Percentiles rank a stretch among this genome's conserved stretches.
Evolutionary conservation across 2,329 filamentous ascomycete genomes (phyloP).

Genomic region (Botryotinia calthae): DNA sequence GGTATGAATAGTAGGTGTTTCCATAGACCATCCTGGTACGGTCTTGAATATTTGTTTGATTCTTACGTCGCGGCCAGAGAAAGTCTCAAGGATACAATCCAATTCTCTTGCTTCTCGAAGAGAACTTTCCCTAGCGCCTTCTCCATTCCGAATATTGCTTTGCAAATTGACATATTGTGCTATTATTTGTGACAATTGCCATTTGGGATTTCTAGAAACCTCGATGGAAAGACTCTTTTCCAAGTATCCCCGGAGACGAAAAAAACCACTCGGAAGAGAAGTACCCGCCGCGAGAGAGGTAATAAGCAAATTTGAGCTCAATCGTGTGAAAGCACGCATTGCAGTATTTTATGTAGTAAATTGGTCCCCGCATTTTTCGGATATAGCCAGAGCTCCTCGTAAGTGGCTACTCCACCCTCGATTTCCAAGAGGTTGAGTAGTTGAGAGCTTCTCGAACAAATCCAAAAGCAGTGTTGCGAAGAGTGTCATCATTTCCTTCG

Average conservation of each 20-base stretch:
- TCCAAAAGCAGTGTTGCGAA: conserved; percentile 24
- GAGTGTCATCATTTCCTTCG: conserved; percentile 16
- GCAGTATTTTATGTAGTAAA: neutral
- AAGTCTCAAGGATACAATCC: conserved; percentile 12
- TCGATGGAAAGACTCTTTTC: neutral
- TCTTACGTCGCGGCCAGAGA: neutral
- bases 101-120: conserved; percentile 7
- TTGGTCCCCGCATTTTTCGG: conserved; percentile 27
- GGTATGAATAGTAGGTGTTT: conserved; percentile 18
- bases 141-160: conserved; percentile 9
- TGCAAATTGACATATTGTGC: conserved; percentile 20
- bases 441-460: conserved; percentile 21
- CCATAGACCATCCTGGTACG: conserved; percentile 13
- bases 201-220: conserved; percentile 15
- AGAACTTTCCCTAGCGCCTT: conserved; percentile 10
- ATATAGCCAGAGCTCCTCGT: conserved; percentile 41
- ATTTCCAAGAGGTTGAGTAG: neutral
- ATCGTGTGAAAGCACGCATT: conserved; percentile 6
- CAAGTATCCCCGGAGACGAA: conserved; percentile 13
- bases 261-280: conserved; percentile 15
- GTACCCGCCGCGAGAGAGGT: conserved; percentile 16
- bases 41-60: conserved; percentile 6
- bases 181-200: conserved; percentile 19
- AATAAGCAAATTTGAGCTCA: conserved; percentile 20
- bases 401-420: conserved; percentile 37